Percentiles rank a stretch among this genome's conserved stretches.
phyloP scores from a whole-genome alignment of 495 filamentous ascomycete genomes.

The Lasiosphaeriaceae sp. region DNA sequence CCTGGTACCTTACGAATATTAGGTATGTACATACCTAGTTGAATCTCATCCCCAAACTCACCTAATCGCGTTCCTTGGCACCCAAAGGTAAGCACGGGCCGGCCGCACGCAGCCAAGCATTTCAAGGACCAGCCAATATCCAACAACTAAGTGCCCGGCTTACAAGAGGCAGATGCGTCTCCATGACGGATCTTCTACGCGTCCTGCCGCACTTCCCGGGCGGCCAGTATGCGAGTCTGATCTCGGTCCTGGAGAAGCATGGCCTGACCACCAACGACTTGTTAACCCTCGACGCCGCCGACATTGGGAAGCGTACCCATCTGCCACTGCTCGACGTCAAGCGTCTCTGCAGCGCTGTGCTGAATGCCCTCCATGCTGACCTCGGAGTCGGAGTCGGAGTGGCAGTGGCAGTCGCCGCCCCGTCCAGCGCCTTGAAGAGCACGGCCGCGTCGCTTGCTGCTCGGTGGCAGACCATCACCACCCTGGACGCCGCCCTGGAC shows the following conservation, averaged over 20 bases:
- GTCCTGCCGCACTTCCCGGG: slow-evolving; percentile 75
- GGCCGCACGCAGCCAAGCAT: too few species aligned
- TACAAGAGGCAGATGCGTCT: slow-evolving; percentile 6
- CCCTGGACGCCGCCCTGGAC: slow-evolving; percentile 72
- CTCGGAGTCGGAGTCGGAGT: slow-evolving; percentile 42
- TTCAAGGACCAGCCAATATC: neutral
- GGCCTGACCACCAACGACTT: slow-evolving; percentile 77
- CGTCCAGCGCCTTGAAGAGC: slow-evolving; percentile 23
- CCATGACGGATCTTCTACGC: slow-evolving; percentile 83
- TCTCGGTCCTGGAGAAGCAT: slow-evolving; percentile 74
- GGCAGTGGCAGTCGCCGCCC: slow-evolving; percentile 1
- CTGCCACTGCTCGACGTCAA: slow-evolving; percentile 76
- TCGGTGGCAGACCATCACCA: slow-evolving; percentile 66
- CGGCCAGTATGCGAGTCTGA: slow-evolving; percentile 65
- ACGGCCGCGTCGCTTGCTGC: slow-evolving; percentile 38
- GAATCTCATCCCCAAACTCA: too few species aligned
- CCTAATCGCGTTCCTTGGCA: too few species aligned
- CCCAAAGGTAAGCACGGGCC: too few species aligned
- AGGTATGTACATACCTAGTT: too few species aligned
- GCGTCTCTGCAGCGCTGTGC: slow-evolving; percentile 60
- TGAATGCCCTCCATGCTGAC: slow-evolving; percentile 61
- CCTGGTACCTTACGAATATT: too few species aligned
- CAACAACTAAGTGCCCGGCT: neutral
- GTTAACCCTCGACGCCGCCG: slow-evolving; percentile 74
- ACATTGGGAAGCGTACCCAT: slow-evolving; percentile 82